These are phyloP conservation scores for Immersiporthe knoxdaviesiana DNA, from an alignment of 2,329 filamentous ascomycete genomes.

Conservation along the genomic window DNA sequence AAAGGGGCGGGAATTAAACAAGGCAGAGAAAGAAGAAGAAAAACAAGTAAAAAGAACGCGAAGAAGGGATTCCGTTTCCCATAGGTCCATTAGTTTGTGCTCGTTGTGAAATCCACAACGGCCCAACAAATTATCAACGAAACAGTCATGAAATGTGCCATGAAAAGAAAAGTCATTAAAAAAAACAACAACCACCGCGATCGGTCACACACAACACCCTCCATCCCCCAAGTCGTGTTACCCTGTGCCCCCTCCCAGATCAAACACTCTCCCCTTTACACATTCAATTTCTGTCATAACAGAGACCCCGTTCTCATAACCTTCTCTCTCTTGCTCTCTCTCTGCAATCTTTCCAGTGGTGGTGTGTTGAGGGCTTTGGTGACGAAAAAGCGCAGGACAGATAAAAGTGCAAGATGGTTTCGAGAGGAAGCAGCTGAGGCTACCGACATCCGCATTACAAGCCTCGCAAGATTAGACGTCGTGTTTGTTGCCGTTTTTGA, in stretches of 20 bases:
- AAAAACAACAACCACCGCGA: background rate
- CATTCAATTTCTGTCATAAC: background rate
- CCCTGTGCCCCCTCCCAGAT: background rate
- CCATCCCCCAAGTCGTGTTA: background rate
- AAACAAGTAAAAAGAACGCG: background rate
- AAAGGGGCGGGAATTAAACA: background rate
- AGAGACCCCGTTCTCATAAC: background rate
- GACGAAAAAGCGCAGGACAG: slow-evolving; percentile 12
- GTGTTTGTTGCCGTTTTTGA: background rate
- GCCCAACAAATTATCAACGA: slow-evolving; percentile 10
- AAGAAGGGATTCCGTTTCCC: background rate
- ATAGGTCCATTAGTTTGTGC: slow-evolving; percentile 2
- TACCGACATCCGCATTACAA: slow-evolving; percentile 18
- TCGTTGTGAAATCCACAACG: background rate
- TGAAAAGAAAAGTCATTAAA: background rate
- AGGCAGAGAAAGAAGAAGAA: background rate
- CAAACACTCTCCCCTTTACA: background rate
- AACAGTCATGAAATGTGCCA: slow-evolving; percentile 11
- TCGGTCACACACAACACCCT: background rate
- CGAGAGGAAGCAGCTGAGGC: slow-evolving; percentile 7
- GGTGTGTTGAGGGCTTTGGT: background rate
- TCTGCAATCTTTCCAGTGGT: background rate
- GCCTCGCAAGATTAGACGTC: slow-evolving; percentile 11
- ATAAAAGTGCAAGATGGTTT: slow-evolving; percentile 7
- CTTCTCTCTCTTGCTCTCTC: background rate